These are phyloP conservation scores for Leccinum subspadiceum DNA, from an alignment of 1,284 basidiomycete genomes.

Conservation along the genomic window DNA sequence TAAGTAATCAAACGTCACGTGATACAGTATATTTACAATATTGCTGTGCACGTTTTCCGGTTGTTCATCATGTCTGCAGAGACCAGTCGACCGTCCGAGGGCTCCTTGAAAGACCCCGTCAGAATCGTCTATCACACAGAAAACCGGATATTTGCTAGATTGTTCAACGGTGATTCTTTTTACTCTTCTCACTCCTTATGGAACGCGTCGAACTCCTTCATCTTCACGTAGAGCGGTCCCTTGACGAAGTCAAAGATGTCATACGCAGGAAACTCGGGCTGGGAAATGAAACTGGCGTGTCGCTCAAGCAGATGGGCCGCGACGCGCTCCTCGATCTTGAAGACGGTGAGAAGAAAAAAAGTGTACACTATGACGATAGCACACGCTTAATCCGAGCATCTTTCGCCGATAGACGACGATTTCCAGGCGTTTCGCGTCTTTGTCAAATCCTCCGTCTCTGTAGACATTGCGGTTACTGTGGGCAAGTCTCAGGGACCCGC, in stretches of 20 bases:
- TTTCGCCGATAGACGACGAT: slow-evolving; percentile 57
- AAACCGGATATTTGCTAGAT: slow-evolving; percentile 54
- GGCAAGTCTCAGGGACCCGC: neutral
- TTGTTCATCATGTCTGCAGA: slow-evolving; percentile 31
- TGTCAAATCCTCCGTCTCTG: slow-evolving; percentile 23
- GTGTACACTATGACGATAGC: neutral
- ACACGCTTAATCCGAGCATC: slow-evolving; percentile 4
- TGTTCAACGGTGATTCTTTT: slow-evolving; percentile 58
- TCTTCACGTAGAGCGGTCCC: slow-evolving; percentile 49
- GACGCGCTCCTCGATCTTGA: slow-evolving; percentile 61
- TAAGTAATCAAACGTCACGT: neutral
- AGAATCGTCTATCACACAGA: slow-evolving; percentile 55
- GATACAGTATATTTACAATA: neutral
- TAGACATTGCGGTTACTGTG: slow-evolving; percentile 42
- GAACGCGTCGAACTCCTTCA: slow-evolving; percentile 5
- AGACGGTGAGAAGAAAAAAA: slow-evolving; percentile 51
- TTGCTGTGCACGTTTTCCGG: neutral
- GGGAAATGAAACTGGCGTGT: slow-evolving; percentile 37
- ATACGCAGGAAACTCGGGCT: slow-evolving; percentile 63
- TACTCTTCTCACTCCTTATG: neutral
- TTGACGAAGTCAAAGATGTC: slow-evolving; percentile 53
- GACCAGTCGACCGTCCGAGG: slow-evolving; percentile 29
- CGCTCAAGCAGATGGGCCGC: slow-evolving; percentile 56
- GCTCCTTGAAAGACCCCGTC: slow-evolving; percentile 36
- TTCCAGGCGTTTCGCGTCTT: slow-evolving; percentile 65